Evolutionary conservation across 2,329 filamentous ascomycete species (phyloP), one percentile per base, ranked within the genome.

Genomic region (Sporothrix mexicana): DNA sequence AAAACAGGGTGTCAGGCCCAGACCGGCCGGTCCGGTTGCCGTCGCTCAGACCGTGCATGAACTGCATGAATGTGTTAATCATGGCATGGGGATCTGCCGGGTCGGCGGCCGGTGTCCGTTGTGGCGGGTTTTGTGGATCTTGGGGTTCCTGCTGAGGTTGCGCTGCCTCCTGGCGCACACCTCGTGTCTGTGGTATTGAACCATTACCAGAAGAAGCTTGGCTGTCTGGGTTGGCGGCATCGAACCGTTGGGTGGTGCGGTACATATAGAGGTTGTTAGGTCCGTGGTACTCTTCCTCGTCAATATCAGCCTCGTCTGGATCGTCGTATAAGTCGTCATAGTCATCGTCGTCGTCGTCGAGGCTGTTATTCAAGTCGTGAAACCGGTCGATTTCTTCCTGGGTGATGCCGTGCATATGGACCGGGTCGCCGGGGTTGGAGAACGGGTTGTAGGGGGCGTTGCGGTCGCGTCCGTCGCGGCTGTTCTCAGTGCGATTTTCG

Each of bases 271-370:
- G 81, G 9, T 83, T 83, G 51, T 82, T 79, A 1, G 83, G 82
- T 0, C 82, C 83, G 36, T 75, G 77, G 23, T 77, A 74, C n/a
- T 84, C 66, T 51, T 86, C 82, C 41, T 89, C 85, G 30, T 89
- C 86, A 73, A 90, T 87, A 76, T 90, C 86, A 36, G 82, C 86
- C 76, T 89, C 88, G 15, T 88, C 88, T 0, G 87, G 87, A 73
- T 90, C 88, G 20, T 70, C 69, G 69, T 77, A 73, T 59, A 75
- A 73, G 55, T 74, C 78, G 23, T 68, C 70, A 67, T 45, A 72
- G 20, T 70, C 70, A 67, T 67, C 25, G 5, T 62, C 7, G 7
- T 6, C n/a, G 30, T 69, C 36, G 41, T 10, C n/a, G 30, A 53
- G 55, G 47, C 30, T 36, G 30, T 36, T 36, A 7, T 36, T 36